These are phyloP conservation scores for Fusarium sp. DNA, from an alignment of 2,329 filamentous ascomycete genomes.

Conservation along the genomic window DNA sequence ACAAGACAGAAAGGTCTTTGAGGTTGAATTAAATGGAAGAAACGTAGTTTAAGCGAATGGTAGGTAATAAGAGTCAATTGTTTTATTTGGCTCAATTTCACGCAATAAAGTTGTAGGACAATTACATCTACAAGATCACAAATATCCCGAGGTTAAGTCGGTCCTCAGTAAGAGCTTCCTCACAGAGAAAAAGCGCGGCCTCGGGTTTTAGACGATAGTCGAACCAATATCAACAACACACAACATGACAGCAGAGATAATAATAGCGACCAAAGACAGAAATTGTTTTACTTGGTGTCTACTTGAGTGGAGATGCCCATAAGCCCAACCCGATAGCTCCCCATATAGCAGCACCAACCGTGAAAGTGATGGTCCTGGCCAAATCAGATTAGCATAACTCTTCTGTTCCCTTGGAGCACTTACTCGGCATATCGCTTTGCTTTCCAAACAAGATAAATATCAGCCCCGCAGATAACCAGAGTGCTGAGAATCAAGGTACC, in stretches of 20 bases:
- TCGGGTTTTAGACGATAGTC: background rate
- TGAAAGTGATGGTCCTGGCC: background rate
- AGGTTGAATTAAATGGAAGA: background rate
- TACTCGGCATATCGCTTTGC: conserved; percentile 21
- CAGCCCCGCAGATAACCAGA: conserved; percentile 26
- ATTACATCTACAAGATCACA: background rate
- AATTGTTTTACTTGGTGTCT: background rate
- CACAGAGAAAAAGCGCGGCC: rapidly evolving
- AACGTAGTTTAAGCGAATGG: background rate
- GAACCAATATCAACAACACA: background rate
- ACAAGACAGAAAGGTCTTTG: background rate
- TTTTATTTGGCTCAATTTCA: background rate
- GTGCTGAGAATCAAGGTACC: conserved; percentile 34
- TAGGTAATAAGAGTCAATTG: background rate
- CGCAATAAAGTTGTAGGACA: background rate
- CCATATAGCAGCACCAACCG: background rate
- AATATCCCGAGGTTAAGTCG: background rate
- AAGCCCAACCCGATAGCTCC: background rate
- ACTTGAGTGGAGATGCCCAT: background rate
- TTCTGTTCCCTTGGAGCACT: background rate
- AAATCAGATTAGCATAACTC: background rate
- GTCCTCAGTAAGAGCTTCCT: rapidly evolving
- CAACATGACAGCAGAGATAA: background rate
- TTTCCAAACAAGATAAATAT: conserved; percentile 31
- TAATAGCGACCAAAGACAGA: background rate